A percentile compares a stretch with the other conserved stretches of the same genome.
Conservation (phyloP, 2,329 filamentous ascomycete genomes). For the Cordyceps tenuipes region DNA sequence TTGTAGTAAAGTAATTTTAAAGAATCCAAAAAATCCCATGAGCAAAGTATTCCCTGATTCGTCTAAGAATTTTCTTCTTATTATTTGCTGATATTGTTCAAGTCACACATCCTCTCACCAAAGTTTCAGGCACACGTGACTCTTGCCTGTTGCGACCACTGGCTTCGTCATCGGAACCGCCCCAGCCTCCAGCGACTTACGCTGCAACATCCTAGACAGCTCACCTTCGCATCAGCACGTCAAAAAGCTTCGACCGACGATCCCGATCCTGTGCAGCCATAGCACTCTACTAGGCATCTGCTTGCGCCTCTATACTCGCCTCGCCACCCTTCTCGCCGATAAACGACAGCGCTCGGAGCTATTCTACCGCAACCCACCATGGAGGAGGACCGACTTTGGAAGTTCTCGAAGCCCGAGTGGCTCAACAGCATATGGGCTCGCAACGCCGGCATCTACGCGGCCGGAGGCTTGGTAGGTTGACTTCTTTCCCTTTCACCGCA, state of each 20-base stretch:
- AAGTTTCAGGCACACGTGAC: conserved; percentile 7
- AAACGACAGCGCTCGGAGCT: neutral
- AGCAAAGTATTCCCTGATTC: neutral
- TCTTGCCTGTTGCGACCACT: neutral
- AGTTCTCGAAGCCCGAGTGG: conserved; percentile 59
- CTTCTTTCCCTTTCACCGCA: neutral
- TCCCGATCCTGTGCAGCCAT: neutral
- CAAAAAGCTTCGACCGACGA: neutral
- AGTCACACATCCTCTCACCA: neutral
- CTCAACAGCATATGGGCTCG: conserved; percentile 56
- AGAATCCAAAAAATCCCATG: too few relatives aligned
- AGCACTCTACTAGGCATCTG: neutral
- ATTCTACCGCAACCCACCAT: neutral
- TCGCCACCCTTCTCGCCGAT: neutral
- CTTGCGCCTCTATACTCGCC: neutral
- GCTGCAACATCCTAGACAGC: neutral
- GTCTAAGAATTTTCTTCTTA: neutral
- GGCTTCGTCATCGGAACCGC: conserved; percentile 5
- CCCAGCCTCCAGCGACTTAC: conserved; percentile 3
- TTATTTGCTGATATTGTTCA: neutral
- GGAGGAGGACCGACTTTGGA: conserved; percentile 58
- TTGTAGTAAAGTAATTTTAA: too few relatives aligned
- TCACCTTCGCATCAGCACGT: neutral
- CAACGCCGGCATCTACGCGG: conserved; percentile 54
- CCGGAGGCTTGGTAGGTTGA: conserved; percentile 52